A percentile compares a stretch with the other conserved stretches of the same genome.
Conservation (phyloP, 345 rosid species). For the Litchi chinensis region DNA sequence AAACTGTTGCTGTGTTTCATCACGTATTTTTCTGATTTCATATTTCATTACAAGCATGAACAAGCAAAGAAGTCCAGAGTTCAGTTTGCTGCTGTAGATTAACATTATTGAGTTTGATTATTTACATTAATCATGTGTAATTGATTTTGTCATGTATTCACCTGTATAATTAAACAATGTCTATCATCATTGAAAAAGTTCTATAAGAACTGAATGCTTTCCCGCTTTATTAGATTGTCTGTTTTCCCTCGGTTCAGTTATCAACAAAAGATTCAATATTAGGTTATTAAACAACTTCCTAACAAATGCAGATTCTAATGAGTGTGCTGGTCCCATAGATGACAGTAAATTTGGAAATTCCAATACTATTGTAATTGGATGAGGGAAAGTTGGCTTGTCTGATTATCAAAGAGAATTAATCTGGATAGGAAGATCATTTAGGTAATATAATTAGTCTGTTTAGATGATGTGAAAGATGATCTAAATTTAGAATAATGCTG, state of each 20-base stretch:
- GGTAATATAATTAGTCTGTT: neutral
- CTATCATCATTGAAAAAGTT: neutral
- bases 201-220: neutral
- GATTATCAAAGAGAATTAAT: neutral
- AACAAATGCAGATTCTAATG: neutral
- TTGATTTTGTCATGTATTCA: neutral
- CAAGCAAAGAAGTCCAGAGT: neutral
- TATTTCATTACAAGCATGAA: neutral
- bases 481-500: neutral
- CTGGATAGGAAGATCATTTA: neutral
- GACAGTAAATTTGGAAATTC: neutral
- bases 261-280: neutral
- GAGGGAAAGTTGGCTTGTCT: neutral
- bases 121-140: neutral
- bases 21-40: neutral
- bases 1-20: neutral
- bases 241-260: neutral
- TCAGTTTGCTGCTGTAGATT: neutral
- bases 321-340: neutral
- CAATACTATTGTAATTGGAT: neutral
- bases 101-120: neutral
- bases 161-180: neutral
- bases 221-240: neutral
- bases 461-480: slow-evolving; percentile 7
- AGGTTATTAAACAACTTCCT: neutral